These are phyloP conservation scores for Penicillium sp. DNA, from an alignment of 2,329 filamentous ascomycete genomes.

Conservation along the genomic window DNA sequence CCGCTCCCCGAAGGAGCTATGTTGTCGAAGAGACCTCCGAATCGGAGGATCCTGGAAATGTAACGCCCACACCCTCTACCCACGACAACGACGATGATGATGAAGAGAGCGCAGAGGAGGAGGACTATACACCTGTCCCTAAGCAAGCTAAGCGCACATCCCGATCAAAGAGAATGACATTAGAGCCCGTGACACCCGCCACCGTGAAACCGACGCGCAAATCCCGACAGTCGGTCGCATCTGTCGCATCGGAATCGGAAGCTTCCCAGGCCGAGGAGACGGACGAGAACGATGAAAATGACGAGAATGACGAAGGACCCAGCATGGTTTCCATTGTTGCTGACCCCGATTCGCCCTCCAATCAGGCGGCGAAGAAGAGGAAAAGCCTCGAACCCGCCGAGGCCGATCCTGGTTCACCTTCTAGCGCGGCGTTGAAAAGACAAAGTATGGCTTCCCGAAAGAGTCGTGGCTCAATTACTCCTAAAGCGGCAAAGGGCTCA, in stretches of 20 bases:
- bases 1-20: slow-evolving; percentile 69
- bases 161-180: slow-evolving; percentile 55
- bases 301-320: slow-evolving; percentile 26
- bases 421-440: slow-evolving; percentile 69
- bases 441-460: slow-evolving; percentile 60
- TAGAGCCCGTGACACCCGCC: slow-evolving; percentile 53
- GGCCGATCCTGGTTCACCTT: slow-evolving; percentile 57
- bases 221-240: slow-evolving; percentile 51
- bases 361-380: slow-evolving; percentile 45
- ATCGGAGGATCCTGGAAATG: slow-evolving; percentile 64
- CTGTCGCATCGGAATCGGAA: slow-evolving; percentile 57
- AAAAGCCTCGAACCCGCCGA: slow-evolving; percentile 40
- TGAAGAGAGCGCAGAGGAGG: slow-evolving; percentile 73
- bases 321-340: slow-evolving; percentile 41
- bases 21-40: slow-evolving; percentile 80
- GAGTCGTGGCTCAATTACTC: slow-evolving; percentile 47
- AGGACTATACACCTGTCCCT: slow-evolving; percentile 79
- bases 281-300: slow-evolving; percentile 48
- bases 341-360: slow-evolving; percentile 59
- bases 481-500: slow-evolving; percentile 45
- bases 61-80: slow-evolving; percentile 47
- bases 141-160: slow-evolving; percentile 62
- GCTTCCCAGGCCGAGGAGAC: slow-evolving; percentile 62
- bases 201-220: slow-evolving; percentile 35
- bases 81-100: slow-evolving; percentile 60